Conservation (phyloP, 2,329 filamentous ascomycete species). For the Arthroderma sp. region DNA sequence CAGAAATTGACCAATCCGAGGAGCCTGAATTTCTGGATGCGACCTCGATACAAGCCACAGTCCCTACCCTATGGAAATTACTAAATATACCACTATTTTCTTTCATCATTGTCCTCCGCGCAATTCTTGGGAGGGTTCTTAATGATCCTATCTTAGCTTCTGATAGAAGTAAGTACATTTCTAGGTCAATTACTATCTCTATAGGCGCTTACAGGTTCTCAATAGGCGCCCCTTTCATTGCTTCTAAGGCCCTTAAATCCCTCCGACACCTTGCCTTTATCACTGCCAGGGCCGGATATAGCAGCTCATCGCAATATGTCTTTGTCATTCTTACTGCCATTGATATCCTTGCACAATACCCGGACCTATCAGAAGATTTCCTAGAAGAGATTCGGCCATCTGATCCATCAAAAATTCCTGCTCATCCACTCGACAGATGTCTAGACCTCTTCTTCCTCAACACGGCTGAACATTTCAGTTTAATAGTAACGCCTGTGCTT, state of each 20-base stretch:
- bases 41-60: conserved; percentile 54
- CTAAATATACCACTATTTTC: conserved; percentile 66
- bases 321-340: conserved; percentile 75
- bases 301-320: conserved; percentile 67
- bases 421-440: conserved; percentile 55
- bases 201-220: conserved; percentile 9
- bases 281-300: conserved; percentile 59
- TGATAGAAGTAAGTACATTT: conserved; percentile 35
- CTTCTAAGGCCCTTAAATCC: conserved; percentile 58
- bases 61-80: conserved; percentile 61
- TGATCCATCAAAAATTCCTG: conserved; percentile 45
- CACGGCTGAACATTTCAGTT: conserved; percentile 68
- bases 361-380: conserved; percentile 53
- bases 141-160: conserved; percentile 45
- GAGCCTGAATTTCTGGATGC: conserved; percentile 52
- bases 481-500: conserved; percentile 52
- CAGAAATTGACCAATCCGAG: conserved; percentile 56
- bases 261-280: conserved; percentile 74
- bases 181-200: conserved; percentile 4
- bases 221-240: conserved; percentile 51
- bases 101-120: conserved; percentile 60
- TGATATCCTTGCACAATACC: conserved; percentile 65
- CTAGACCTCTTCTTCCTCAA: conserved; percentile 86
- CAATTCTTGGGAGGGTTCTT: conserved; percentile 55
- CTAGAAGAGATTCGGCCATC: conserved; percentile 50